Base-by-base conservation (phyloP, 2,329 filamentous ascomycete genomes). In the Ophiosphaerella herpotricha region DNA sequence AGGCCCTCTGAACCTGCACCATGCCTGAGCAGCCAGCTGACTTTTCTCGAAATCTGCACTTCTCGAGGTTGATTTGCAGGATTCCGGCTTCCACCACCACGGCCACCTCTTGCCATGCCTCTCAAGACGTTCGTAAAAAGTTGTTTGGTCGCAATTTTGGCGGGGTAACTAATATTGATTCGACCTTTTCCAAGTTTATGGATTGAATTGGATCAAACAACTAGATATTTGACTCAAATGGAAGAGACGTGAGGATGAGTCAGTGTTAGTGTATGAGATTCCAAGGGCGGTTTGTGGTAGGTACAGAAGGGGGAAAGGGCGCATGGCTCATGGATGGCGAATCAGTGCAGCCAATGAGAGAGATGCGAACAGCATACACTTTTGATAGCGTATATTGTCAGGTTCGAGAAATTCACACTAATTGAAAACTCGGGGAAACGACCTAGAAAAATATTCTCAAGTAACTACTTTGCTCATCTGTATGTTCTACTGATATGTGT, bases 1-100 rank as follows among this genome's bases (percentile, higher is more conserved):
- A 88, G 70, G 1, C 82, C 81, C 70, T 88, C 85, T 47, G 80
- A 77, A 51, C 79, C 77, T 0, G 85, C 85, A 2, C 81, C 82
- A 69, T 88, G 85, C 23, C 85, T 80, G 26, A 88, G 75, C 1
- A 87, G 70, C 71, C 77, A 80, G 52, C 75, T 78, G n/a, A 82
- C 59, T 35, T 77, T 76, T 58, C 78, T 78, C 7, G 78, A 81
- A 3, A 82, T 74, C 38, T 73, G 71, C 14, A 77, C 74, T 23
- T 77, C 70, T 29, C 78, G 63, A 1, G 76, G 66, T 46, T 75
- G 57, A 38, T 71, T 67, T n/a, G 61, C 67, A 7, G 68, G 64
- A 50, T 64, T 74, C 61, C 58, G 67, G 48, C 72, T 70, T 2
- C 70, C 71, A 47, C 71, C 62, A 42, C 69, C 68, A 12, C 68